Conservation (phyloP, 805 yeast species). For the Zygotorulaspora chibaensis region DNA sequence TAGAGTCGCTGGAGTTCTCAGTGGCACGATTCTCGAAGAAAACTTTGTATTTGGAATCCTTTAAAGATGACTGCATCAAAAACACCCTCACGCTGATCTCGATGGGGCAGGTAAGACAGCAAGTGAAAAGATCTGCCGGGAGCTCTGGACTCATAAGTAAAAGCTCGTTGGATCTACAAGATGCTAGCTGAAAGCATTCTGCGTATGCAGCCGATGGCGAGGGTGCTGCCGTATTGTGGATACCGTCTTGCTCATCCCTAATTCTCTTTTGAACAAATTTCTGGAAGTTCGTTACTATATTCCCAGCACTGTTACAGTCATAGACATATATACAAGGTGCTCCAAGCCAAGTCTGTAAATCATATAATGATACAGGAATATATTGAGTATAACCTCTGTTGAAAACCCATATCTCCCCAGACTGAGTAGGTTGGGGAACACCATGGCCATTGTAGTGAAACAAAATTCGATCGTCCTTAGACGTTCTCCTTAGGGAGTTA, state of each 20-base stretch:
- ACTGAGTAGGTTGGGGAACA: constrained; percentile 92
- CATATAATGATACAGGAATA: constrained; percentile 93
- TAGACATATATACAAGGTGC: constrained; percentile 95
- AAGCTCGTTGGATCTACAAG: constrained; percentile 80
- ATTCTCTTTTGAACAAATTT: constrained; percentile 85
- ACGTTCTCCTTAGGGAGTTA: constrained; percentile 79
- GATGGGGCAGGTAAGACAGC: constrained; percentile 92
- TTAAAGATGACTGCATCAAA: constrained; percentile 73
- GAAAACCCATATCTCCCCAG: constrained; percentile 98
- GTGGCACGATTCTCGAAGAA: constrained; percentile 37
- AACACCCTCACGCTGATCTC: constrained; percentile 92
- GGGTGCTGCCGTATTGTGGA: constrained; percentile 40
- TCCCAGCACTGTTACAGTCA: constrained; percentile 93
- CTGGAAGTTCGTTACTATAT: constrained; percentile 83
- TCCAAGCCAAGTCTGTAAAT: constrained; percentile 94
- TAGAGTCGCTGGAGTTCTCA: constrained; percentile 17
- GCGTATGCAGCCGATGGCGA: constrained; percentile 51
- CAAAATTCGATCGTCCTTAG: constrained; percentile 87
- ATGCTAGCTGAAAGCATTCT: constrained; percentile 90
- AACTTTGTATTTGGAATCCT: constrained; percentile 40
- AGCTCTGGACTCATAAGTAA: constrained; percentile 90
- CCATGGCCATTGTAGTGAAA: constrained; percentile 99
- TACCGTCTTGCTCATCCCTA: constrained; percentile 71
- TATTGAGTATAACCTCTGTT: constrained; percentile 96
- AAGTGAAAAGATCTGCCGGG: constrained; percentile 94